phyloP scores from a whole-genome alignment of 1,284 basidiomycete genomes.

The Xerocomus minutiporus region DNA sequence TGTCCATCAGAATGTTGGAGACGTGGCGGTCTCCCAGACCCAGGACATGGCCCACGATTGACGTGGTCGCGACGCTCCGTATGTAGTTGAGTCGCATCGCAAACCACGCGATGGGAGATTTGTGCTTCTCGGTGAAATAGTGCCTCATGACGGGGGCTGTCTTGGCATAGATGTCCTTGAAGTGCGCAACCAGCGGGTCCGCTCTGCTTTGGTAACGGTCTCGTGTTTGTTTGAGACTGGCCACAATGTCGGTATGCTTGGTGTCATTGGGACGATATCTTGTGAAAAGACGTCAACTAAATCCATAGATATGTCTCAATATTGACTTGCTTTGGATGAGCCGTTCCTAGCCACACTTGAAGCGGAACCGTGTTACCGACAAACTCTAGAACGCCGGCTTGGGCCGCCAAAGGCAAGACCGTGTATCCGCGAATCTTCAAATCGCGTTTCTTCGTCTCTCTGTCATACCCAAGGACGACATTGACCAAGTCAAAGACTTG shows the following conservation, averaged over 20 bases:
- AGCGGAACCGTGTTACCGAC: slow-evolving; percentile 79
- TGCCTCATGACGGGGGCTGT: slow-evolving; percentile 90
- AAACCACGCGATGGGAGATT: slow-evolving; percentile 88
- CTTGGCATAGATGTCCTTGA: slow-evolving; percentile 47
- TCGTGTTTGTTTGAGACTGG: slow-evolving; percentile 26
- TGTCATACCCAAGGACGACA: slow-evolving; percentile 67
- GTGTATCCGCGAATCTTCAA: slow-evolving; percentile 82
- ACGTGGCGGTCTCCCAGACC: slow-evolving; percentile 93
- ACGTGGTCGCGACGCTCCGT: slow-evolving; percentile 88
- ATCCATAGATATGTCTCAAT: slow-evolving; percentile 11
- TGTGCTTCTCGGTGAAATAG: slow-evolving; percentile 89
- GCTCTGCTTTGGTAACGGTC: slow-evolving; percentile 27
- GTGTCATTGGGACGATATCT: slow-evolving; percentile 44
- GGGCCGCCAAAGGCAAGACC: slow-evolving; percentile 79
- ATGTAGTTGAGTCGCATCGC: slow-evolving; percentile 89
- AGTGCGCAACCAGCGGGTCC: slow-evolving; percentile 45
- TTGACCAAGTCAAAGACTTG: slow-evolving; percentile 95
- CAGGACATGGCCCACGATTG: slow-evolving; percentile 90
- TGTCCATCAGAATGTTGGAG: slow-evolving; percentile 91
- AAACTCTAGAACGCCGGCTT: slow-evolving; percentile 89
- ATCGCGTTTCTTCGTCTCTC: slow-evolving; percentile 69
- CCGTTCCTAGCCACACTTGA: slow-evolving; percentile 52
- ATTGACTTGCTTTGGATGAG: slow-evolving; percentile 55
- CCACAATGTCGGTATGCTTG: slow-evolving; percentile 18
- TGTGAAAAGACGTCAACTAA: slow-evolving; percentile 19